Conservation (phyloP, 805 yeast genomes). For the Martiniozyma abietophila region DNA sequence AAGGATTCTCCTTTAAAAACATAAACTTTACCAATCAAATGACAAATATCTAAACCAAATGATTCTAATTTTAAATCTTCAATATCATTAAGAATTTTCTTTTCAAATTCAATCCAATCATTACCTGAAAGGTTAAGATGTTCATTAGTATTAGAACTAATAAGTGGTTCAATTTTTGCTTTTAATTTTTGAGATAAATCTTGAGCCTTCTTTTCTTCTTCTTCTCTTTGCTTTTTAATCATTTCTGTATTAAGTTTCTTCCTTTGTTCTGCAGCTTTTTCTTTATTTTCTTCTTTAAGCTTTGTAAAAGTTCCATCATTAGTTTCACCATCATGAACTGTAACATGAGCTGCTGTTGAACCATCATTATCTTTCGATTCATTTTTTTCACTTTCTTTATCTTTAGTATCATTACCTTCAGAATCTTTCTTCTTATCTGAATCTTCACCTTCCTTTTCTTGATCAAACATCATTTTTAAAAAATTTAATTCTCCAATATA, state of each 20-base stretch:
- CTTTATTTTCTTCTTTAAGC: slow-evolving; percentile 10
- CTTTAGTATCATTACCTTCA: slow-evolving; percentile 33
- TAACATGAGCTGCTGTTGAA: slow-evolving; percentile 3
- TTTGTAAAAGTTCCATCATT: slow-evolving; percentile 7
- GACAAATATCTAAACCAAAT: slow-evolving; percentile 75
- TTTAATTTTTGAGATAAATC: slow-evolving; percentile 50
- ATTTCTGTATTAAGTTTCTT: slow-evolving; percentile 19
- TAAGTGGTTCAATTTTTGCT: slow-evolving; percentile 28
- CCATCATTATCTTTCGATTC: slow-evolving; percentile 3
- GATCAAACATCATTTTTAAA: slow-evolving; percentile 57
- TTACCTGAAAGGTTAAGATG: slow-evolving; percentile 32
- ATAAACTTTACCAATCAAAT: slow-evolving; percentile 64
- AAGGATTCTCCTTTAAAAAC: slow-evolving; percentile 55
- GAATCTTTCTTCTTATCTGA: too few relatives aligned
- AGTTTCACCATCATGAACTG: slow-evolving; percentile 7
- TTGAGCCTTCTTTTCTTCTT: slow-evolving; percentile 39
- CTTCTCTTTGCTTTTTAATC: slow-evolving; percentile 24
- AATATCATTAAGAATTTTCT: slow-evolving; percentile 70
- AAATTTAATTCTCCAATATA: slow-evolving; percentile 85
- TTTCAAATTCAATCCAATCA: slow-evolving; percentile 42
- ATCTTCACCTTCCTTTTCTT: slow-evolving; percentile 32
- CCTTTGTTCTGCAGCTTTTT: slow-evolving; percentile 8
- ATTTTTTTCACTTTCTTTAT: slow-evolving; percentile 32
- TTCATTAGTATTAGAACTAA: slow-evolving; percentile 28
- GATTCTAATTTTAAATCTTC: slow-evolving; percentile 75